A percentile compares a stretch with the other conserved stretches of the same genome.
Evolutionary conservation across 2,329 filamentous ascomycete species (phyloP).

Genomic region (Cyclaneusma minus): DNA sequence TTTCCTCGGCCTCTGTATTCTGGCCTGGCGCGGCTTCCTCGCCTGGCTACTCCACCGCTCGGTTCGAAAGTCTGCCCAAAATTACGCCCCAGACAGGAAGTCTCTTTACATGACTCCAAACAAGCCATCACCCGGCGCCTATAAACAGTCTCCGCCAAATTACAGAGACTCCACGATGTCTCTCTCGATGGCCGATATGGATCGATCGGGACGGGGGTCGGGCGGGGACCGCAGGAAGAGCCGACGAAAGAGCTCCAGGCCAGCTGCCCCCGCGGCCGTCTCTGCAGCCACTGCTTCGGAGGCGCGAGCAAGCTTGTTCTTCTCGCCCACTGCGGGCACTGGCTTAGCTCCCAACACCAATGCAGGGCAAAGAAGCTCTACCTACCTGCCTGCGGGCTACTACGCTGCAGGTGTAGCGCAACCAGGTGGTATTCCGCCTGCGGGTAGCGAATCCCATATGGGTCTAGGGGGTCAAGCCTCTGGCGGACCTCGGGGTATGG

Average conservation of each 20-base stretch:
- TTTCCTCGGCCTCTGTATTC: constrained; percentile 63
- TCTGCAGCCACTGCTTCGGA: constrained; percentile 23
- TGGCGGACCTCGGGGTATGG: too few species aligned
- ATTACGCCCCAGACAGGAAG: constrained; percentile 57
- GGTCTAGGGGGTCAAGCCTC: too few species aligned
- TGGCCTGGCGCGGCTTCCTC: constrained; percentile 77
- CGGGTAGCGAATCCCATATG: constrained; percentile 3
- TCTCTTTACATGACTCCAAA: constrained; percentile 41
- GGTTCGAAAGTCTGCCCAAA: constrained; percentile 71
- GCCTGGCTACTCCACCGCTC: constrained; percentile 86
- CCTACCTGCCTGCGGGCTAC: constrained; percentile 82
- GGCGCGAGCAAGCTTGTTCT: constrained; percentile 58
- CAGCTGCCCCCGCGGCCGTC: constrained; percentile 17
- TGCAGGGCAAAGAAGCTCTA: constrained; percentile 49
- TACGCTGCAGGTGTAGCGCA: constrained; percentile 50
- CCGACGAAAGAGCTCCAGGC: constrained; percentile 18
- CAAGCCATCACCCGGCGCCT: constrained; percentile 41
- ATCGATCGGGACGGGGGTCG: constrained; percentile 3
- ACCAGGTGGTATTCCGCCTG: too few species aligned
- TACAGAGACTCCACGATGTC: constrained; percentile 23
- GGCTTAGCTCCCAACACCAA: constrained; percentile 36
- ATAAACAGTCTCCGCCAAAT: too few species aligned
- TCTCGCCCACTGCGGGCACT: constrained; percentile 73
- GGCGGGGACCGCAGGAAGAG: constrained; percentile 12
- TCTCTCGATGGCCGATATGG: constrained; percentile 8